A percentile compares a stretch with the other conserved stretches of the same genome.
Conservation (phyloP, 2,329 filamentous ascomycete species). For the Colletotrichum musae region DNA sequence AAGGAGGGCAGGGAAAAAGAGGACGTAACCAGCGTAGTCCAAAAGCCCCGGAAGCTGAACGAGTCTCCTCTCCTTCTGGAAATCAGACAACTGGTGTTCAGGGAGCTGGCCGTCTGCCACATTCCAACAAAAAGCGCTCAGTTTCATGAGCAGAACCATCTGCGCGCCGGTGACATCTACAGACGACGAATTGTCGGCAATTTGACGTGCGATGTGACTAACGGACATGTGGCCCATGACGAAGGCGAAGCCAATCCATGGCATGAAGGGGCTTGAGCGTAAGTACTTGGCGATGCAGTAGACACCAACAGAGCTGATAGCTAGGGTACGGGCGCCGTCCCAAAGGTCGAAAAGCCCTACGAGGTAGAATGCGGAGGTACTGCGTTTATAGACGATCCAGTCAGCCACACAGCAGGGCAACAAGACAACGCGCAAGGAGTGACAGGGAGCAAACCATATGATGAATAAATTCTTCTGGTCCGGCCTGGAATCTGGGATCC, state of each 20-base stretch:
- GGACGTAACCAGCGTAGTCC: constrained; percentile 90
- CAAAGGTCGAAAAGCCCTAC: constrained; percentile 95
- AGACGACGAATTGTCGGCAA: constrained; percentile 72
- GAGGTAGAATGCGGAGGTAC: constrained; percentile 89
- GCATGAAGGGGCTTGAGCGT: constrained; percentile 89
- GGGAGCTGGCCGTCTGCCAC: constrained; percentile 91
- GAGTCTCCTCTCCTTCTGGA: constrained; percentile 87
- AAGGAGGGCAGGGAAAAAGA: constrained; percentile 95
- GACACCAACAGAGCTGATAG: constrained; percentile 83
- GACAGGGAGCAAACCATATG: constrained; percentile 70
- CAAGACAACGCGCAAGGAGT: background rate
- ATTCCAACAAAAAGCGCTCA: constrained; percentile 98
- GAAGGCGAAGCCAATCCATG: constrained; percentile 95
- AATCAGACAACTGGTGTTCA: constrained; percentile 84
- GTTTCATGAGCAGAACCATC: constrained; percentile 99
- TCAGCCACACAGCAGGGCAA: background rate
- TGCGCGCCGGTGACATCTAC: constrained; percentile 96
- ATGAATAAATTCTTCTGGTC: constrained; percentile 91
- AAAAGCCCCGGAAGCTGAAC: constrained; percentile 80
- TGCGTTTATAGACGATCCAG: constrained; percentile 50
- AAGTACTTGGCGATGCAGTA: constrained; percentile 89
- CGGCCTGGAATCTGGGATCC: constrained; percentile 88
- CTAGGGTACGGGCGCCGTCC: constrained; percentile 83
- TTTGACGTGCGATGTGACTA: constrained; percentile 88
- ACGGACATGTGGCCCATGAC: constrained; percentile 96